Evolutionary conservation across 306 rosid species (phyloP).

Genomic region (Rosa rugosa): DNA sequence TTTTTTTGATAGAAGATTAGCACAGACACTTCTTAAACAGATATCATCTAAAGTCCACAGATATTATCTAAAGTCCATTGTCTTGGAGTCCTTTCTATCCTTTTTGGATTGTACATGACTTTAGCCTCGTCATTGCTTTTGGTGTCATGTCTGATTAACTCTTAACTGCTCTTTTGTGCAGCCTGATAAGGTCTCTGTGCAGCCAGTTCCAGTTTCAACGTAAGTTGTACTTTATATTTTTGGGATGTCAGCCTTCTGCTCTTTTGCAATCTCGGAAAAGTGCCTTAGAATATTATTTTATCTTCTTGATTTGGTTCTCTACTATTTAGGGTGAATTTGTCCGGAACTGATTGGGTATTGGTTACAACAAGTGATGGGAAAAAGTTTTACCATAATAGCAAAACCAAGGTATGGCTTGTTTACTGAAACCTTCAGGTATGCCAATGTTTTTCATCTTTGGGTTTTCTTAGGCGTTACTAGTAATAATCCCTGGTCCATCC

Average conservation of each 20-base stretch:
- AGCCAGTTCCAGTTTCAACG: slow-evolving; percentile 86
- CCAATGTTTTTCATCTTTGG: background rate
- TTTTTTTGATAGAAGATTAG: background rate
- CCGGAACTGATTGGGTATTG: slow-evolving; percentile 88
- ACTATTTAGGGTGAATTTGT: slow-evolving; percentile 58
- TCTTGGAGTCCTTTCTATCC: background rate
- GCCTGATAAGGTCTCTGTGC: slow-evolving; percentile 66
- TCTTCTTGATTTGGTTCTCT: slow-evolving; percentile 12
- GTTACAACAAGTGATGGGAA: slow-evolving; percentile 88
- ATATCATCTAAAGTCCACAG: background rate
- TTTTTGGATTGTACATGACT: background rate
- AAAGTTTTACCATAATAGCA: slow-evolving; percentile 82
- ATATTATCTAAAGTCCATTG: background rate
- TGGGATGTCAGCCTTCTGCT: background rate
- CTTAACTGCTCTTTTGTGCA: slow-evolving; percentile 38
- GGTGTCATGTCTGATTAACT: slow-evolving; percentile 2
- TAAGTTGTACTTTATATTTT: slow-evolving; percentile 43
- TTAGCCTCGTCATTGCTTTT: background rate
- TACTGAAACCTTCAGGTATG: slow-evolving; percentile 8
- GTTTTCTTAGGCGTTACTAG: slow-evolving; percentile 2
- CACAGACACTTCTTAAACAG: background rate
- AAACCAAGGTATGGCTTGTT: slow-evolving; percentile 66
- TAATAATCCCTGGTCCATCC: background rate
- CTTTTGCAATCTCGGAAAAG: background rate
- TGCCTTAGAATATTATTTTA: slow-evolving; percentile 11